phyloP scores from a whole-genome alignment of 2,329 filamentous ascomycete genomes.

The Aspergillus arachidicola region DNA sequence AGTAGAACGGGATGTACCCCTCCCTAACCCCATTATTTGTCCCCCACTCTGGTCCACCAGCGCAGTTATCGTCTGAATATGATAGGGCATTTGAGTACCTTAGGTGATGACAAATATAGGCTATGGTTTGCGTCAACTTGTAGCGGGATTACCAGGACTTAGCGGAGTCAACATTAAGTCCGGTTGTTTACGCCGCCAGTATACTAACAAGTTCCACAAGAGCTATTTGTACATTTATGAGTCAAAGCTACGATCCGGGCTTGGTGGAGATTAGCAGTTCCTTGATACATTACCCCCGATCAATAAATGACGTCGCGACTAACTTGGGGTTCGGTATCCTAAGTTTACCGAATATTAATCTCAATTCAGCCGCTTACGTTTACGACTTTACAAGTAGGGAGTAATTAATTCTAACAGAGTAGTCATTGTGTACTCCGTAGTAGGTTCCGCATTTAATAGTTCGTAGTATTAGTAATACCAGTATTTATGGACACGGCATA shows the following conservation, averaged over 20 bases:
- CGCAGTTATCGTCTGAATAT: slow-evolving; percentile 5
- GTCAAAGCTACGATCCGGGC: background rate
- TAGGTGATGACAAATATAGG: slow-evolving; percentile 12
- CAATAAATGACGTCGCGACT: background rate
- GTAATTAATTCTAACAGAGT: background rate
- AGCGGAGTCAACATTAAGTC: background rate
- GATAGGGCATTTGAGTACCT: slow-evolving; percentile 10
- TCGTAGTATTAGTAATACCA: background rate
- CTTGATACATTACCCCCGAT: background rate
- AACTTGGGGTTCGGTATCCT: background rate
- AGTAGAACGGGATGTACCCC: background rate
- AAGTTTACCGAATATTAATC: background rate
- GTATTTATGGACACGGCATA: background rate
- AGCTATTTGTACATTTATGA: background rate
- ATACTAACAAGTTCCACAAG: background rate
- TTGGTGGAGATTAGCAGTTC: background rate
- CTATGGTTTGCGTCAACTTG: slow-evolving; percentile 6
- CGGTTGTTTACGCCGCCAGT: background rate
- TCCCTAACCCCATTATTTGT: slow-evolving; percentile 10
- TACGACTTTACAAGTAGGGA: background rate
- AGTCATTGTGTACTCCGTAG: background rate
- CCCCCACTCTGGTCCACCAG: slow-evolving; percentile 10
- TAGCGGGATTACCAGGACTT: slow-evolving; percentile 1
- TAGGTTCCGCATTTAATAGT: background rate
- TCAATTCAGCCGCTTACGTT: background rate